Evolutionary conservation across 2,329 filamentous ascomycete genomes (phyloP), one percentile per base, ranked within the genome.

Genomic region (Daldinia eschscholtzii): DNA sequence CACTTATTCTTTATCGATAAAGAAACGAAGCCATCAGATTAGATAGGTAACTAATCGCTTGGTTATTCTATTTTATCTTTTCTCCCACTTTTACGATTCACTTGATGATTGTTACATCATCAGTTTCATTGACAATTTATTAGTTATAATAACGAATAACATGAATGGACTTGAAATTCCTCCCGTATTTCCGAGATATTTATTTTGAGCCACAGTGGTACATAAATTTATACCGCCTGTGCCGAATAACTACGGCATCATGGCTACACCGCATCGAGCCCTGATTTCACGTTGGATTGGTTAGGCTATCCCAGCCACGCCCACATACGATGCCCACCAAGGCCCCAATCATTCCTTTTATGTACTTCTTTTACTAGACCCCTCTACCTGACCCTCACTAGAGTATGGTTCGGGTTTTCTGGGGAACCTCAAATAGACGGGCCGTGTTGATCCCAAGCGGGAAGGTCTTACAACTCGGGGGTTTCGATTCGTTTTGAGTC

Each of bases 381-480:
- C 35, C 3, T 39, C 12, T 41, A 41, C 46, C 15, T 33, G 15
- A 33, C 26, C 15, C 46, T 52, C 10, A 15, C 13, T 15, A 26
- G 10, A 35, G 35, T 37, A 42, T 41, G 35, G 23, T 37, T 57
- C 42, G 53, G 37, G 33, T 57, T 42, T 57, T 37, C 53, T 57
- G 53, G 53, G 53, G 53, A 57, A 30, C 53, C 30, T 39, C 6
- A 26, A 42, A 42, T 26, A 58, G n/a, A 44, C 20, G 28, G 44
- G 41, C 42, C 41, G n/a, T 42, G 59, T n/a, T 58, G 37, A 60
- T 55, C 58, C 57, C 18, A 65, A 65, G 42, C 42, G 37, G 59
- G 66, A 63, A 69, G 58, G 58, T 65, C 26, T 13, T 64, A 53
- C 55, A 28, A 15, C 48, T 58, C 23, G 30, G 59, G 42, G 18